Base-by-base conservation (phyloP, 1,139 yeast species). In the Nakaseomyces kungkrabaensis region DNA sequence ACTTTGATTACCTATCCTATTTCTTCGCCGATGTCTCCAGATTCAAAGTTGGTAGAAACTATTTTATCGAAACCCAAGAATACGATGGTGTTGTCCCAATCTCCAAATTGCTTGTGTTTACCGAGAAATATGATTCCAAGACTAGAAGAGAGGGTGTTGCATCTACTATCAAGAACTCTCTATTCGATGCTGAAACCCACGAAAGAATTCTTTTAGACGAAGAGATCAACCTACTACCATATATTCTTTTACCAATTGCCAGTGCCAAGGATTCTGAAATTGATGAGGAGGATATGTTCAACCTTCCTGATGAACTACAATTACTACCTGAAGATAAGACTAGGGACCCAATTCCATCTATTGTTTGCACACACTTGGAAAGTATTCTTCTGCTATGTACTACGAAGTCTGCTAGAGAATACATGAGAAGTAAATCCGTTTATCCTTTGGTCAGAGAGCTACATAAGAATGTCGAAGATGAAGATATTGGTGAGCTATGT, bases 81-180 rank as follows among this genome's bases (percentile, higher is more conserved):
- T 86, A 87, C 63, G 96, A 88, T 63, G 72, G 69, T n/a, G 84
- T 85, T 34, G 81, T 85, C 13, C 96, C 97, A 41, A 70, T 89
- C 43, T 78, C 90, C 25, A 87, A 89, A 64, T 68, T 92, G 34
- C 72, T 88, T 52, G 95, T 85, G 0, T 88, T 88, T 68, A 86
- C 96, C 2, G 95, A 86, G 62, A 81, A 82, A 60, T 81, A 81
- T 59, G 90, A 83, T 56, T 76, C 87, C 24, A 81, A 80, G 59
- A 79, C 81, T 36, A 81, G 97, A 71, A 78, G 97, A 67, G 90
- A 85, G 65, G 97, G 96, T 60, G 92, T 88, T 47, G 95, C 96
- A 0, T 85, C 95, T 2, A 86, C 96, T 4, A 85, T 92, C 58
- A 92, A 92, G 64, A 92, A 92, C 68, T 79, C 94, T 0, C 72